phyloP scores from a whole-genome alignment of 169 alveolate species.

The Cryptosporidium viatorum region DNA sequence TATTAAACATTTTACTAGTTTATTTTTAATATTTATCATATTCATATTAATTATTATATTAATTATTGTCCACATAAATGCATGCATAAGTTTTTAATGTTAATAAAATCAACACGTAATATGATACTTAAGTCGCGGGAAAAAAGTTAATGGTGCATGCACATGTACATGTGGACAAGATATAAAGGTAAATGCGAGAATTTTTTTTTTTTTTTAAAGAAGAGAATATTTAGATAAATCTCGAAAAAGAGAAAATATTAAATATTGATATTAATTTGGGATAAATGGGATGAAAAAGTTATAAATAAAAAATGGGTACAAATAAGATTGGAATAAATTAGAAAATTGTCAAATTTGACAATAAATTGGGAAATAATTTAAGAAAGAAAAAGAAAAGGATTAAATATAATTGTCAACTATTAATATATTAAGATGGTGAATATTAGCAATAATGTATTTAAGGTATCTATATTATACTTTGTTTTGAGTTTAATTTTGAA shows the following conservation, averaged over 20 bases:
- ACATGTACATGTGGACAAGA: background rate
- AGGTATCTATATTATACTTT: background rate
- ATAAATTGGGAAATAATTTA: background rate
- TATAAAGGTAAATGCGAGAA: background rate
- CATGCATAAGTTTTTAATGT: background rate
- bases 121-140: background rate
- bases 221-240: background rate
- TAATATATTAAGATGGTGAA: background rate
- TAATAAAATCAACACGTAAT: background rate
- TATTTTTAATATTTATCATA: background rate
- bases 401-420: background rate
- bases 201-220: too few relatives aligned
- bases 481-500: constrained; percentile 3
- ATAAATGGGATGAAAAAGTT: constrained; percentile 15
- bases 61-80: background rate
- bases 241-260: constrained; percentile 19
- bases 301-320: background rate
- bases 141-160: background rate
- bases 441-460: background rate
- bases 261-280: background rate
- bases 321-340: background rate
- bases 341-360: constrained; percentile 34
- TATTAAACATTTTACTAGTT: background rate
- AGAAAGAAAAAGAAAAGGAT: background rate
- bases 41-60: background rate